Base-by-base conservation (phyloP, 1,284 basidiomycete genomes). In the Austroboletus rostrupii region DNA sequence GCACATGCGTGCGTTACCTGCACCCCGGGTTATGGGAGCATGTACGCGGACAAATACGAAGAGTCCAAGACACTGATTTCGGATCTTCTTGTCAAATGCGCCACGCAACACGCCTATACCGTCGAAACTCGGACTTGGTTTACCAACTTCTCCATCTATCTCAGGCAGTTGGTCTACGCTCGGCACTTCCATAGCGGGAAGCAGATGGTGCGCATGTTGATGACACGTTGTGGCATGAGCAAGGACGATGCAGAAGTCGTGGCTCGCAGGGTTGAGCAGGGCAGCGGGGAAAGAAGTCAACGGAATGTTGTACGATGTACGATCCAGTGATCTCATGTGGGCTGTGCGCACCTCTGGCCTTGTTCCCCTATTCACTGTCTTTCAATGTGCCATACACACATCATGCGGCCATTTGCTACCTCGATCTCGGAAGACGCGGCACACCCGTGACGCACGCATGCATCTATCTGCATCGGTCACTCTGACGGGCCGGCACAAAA, bases 21-120 rank as follows among this genome's bases (percentile, higher is more conserved):
- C 21, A 63, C 60, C 8, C 50, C 53, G 5, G 61, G 62, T n/a
- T 60, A 61, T 42, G 48, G 50, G 28, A 50, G 61, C 51, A 62
- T 66, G 61, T 65, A 64, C 16, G 50, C 49, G 8, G 54, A 58
- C 47, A 66, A 67, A 57, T 66, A 66, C 29, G 54, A 63, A 48
- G 61, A 62, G 38, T 67, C 65, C 44, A 67, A 62, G 59, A 46
- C 37, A 5, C 12, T 48, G 19, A 58, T 65, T n/a, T 59, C 49
- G 28, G 51, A 59, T 16, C 62, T 66, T 50, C 58, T 66, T 28
- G 41, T 47, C 43, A 54, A 53, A 31, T 62, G 56, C 45, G 46
- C 61, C 17, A 51, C 47, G 13, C 53, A 53, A n/a, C 55, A 57
- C 31, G 62, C 57, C 33, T 53, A 64, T 29, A 39, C 46, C 3